Base-by-base conservation (phyloP, 768 basidiomycete genomes). In the Suillus hirtellus region DNA sequence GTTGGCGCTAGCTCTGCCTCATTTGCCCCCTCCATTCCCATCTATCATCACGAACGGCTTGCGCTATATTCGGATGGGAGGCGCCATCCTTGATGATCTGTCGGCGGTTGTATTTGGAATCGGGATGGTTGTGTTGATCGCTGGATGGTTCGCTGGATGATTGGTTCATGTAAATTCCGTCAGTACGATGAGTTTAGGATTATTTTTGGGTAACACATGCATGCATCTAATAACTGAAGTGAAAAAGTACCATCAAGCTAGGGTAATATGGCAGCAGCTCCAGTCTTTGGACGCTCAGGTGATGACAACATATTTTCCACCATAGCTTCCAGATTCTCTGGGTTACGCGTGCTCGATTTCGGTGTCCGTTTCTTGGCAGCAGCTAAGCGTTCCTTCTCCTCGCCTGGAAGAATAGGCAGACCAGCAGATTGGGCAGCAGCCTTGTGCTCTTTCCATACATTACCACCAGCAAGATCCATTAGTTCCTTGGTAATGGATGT, bases 91-190 rank as follows among this genome's bases (percentile, higher is more conserved):
- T 31, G 88, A 94, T 64, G 92, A 92, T 67, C 72, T 94, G 0
- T 84, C 90, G 2, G 85, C 84, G 1, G 70, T 90, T 4, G 70
- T 93, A 7, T 85, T 93, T n/a, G 89, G 87, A 2, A 72, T 93
- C 8, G 92, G 92, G 7, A 70, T 93, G 64, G 76, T 89, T 31
- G 74, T 90, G 8, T 77, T 82, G 69, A 72, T 86, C 62, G 81
- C 86, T 14, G 79, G 80, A 11, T 86, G 81, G 81, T 67, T 82
- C 24, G 65, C 68, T 40, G 64, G 62, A 55, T 75, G 64, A 38
- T 63, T 10, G 38, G 12, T 1, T 35, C 24, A 44, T 31, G 21
- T 24, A 42, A 38, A 49, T 21, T 60, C 54, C 9, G 40, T 40
- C 17, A 58, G 27, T 61, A 43, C 19, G 46, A 65, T 60, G 21